Percentiles rank a stretch among this genome's conserved stretches.
These are phyloP conservation scores for Plantago ovata DNA, from an alignment of 257 asterid genomes.

Conservation along the genomic window DNA sequence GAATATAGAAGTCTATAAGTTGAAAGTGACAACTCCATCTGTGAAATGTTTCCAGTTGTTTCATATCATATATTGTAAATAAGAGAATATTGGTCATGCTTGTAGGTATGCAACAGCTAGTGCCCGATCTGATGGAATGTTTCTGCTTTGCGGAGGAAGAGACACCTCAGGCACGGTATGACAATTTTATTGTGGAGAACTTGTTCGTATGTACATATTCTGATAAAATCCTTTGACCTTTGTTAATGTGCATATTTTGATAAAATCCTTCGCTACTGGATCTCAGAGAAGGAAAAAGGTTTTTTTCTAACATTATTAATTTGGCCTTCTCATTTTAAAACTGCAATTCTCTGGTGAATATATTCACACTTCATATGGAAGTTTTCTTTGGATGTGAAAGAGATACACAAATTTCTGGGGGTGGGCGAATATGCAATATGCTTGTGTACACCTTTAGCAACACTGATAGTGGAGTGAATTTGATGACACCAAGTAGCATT, in stretches of 20 bases:
- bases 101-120: conserved; percentile 99
- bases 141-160: conserved; percentile 99
- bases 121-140: conserved; percentile 99
- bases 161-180: conserved; percentile 90
- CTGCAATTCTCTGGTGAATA: not conserved
- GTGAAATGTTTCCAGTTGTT: not conserved
- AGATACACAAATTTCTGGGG: conserved; percentile 1
- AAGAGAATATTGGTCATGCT: conserved; percentile 14
- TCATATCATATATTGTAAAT: not conserved
- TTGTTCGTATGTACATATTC: conserved; percentile 2
- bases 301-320: not conserved
- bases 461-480: too few relatives aligned
- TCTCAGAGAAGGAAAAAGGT: conserved; percentile 11
- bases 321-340: not conserved
- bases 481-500: too few relatives aligned
- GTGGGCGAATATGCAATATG: too few relatives aligned
- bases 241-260: too few relatives aligned
- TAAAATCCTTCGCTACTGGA: too few relatives aligned
- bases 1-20: not conserved
- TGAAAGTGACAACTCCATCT: not conserved
- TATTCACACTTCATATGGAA: not conserved
- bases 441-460: too few relatives aligned
- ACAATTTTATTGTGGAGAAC: conserved; percentile 23
- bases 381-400: conserved; percentile 5
- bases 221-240: conserved; percentile 5